These are phyloP conservation scores for Clavispora vitiphila DNA, from an alignment of 805 yeast species.

Conservation along the genomic window DNA sequence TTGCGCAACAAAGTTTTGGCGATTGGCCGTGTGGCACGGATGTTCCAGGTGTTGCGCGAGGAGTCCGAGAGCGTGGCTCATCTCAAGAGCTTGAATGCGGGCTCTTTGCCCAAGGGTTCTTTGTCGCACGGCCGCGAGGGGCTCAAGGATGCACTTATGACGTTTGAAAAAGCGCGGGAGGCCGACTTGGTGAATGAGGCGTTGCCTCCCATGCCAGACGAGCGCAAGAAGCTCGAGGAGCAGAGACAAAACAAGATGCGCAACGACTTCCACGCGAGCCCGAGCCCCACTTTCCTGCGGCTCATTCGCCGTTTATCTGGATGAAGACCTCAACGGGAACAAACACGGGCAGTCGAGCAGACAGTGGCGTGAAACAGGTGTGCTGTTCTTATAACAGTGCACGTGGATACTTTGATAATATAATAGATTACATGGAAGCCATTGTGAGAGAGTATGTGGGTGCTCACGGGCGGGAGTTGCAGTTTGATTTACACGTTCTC, in stretches of 20 bases:
- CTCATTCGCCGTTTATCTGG: conserved; percentile 34
- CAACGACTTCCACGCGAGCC: conserved; percentile 26
- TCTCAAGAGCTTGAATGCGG: conserved; percentile 66
- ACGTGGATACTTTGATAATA: no score
- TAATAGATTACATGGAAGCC: no score
- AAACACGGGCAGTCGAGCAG: no score
- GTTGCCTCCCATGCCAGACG: conserved; percentile 74
- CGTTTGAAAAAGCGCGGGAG: conserved; percentile 77
- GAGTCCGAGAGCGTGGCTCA: conserved; percentile 83
- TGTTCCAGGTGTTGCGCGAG: conserved; percentile 84
- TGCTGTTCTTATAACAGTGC: no score
- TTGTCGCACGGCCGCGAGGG: conserved; percentile 80
- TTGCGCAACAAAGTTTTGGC: conserved; percentile 87
- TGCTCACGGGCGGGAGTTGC: no score
- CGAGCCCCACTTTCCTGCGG: conserved; percentile 34
- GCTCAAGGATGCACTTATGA: conserved; percentile 57
- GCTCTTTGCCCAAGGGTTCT: conserved; percentile 82
- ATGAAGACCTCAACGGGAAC: no score
- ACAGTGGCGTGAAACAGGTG: no score
- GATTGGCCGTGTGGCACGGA: conserved; percentile 90
- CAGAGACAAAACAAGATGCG: conserved; percentile 42
- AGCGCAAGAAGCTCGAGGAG: conserved; percentile 41
- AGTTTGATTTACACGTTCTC: no score
- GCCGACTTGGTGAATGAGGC: conserved; percentile 84
- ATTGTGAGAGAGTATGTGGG: no score